These are phyloP conservation scores for Wickerhamiella lipophila DNA, from an alignment of 805 yeast species.

Conservation along the genomic window DNA sequence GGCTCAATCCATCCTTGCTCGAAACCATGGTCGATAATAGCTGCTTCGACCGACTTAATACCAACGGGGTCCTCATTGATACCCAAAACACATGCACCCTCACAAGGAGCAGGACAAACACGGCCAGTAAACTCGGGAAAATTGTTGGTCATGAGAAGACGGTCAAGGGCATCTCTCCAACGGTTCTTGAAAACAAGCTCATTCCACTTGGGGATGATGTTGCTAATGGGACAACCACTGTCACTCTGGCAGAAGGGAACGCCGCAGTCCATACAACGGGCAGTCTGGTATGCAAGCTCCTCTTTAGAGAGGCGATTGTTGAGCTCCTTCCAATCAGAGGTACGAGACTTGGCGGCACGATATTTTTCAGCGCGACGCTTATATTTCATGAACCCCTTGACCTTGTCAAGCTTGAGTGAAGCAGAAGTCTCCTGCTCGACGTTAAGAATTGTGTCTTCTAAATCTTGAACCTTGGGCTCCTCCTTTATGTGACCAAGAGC, in stretches of 20 bases:
- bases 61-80: conserved; percentile 93
- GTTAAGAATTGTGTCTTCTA: conserved; percentile 80
- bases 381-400: conserved; percentile 88
- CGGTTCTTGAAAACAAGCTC: conserved; percentile 89
- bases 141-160: conserved; percentile 89
- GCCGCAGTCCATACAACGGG: conserved; percentile 99
- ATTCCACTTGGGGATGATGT: conserved; percentile 96
- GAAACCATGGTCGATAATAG: conserved; percentile 91
- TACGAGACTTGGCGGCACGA: conserved; percentile 61
- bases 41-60: conserved; percentile 88
- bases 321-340: conserved; percentile 87
- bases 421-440: conserved; percentile 46
- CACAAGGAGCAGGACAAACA: conserved; percentile 98
- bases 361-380: conserved; percentile 78
- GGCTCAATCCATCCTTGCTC: conserved; percentile 96
- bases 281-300: conserved; percentile 82
- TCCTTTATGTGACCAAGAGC: conserved; percentile 24
- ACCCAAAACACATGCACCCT: conserved; percentile 91
- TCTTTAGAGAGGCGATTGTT: conserved; percentile 68
- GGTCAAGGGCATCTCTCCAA: conserved; percentile 87
- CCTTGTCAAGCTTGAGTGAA: conserved; percentile 56
- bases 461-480: conserved; percentile 80
- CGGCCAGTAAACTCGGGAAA: conserved; percentile 98
- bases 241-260: conserved; percentile 98
- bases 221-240: conserved; percentile 95